Conservation (phyloP, 2,329 filamentous ascomycete species). For the Aspergillus transmontanensis region DNA sequence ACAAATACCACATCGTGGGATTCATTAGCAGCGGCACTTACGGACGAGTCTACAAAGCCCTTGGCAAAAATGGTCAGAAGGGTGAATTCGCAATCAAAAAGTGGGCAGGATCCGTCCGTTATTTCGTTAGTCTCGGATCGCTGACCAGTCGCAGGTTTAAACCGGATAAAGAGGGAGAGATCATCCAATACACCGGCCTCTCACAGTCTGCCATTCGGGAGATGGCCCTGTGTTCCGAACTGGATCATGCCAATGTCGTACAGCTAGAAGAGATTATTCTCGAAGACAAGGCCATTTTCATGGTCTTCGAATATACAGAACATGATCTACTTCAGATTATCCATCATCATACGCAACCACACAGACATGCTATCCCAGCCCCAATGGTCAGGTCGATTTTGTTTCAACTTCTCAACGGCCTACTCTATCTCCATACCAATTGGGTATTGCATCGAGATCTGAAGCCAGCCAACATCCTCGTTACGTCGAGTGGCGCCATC, state of each 20-base stretch:
- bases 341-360: conserved; percentile 91
- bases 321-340: conserved; percentile 98
- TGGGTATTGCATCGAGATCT: conserved; percentile 97
- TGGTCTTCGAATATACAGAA: conserved; percentile 98
- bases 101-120: conserved; percentile 47
- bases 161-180: conserved; percentile 96
- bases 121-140: background rate
- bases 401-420: conserved; percentile 92
- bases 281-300: conserved; percentile 98
- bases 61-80: conserved; percentile 70
- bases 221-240: conserved; percentile 94
- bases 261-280: conserved; percentile 92
- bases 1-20: conserved; percentile 93
- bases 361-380: conserved; percentile 84
- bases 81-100: conserved; percentile 98
- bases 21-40: conserved; percentile 99
- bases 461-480: conserved; percentile 98
- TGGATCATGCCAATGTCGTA: conserved; percentile 87
- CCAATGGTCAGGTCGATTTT: conserved; percentile 90
- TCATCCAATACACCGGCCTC: conserved; percentile 92
- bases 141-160: conserved; percentile 65
- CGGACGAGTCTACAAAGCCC: conserved; percentile 95
- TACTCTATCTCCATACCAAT: conserved; percentile 91
- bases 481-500: conserved; percentile 84
- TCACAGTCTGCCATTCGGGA: conserved; percentile 96